These are phyloP conservation scores for Alectoria sarmentosa DNA, from an alignment of 495 filamentous ascomycete species.

Conservation along the genomic window DNA sequence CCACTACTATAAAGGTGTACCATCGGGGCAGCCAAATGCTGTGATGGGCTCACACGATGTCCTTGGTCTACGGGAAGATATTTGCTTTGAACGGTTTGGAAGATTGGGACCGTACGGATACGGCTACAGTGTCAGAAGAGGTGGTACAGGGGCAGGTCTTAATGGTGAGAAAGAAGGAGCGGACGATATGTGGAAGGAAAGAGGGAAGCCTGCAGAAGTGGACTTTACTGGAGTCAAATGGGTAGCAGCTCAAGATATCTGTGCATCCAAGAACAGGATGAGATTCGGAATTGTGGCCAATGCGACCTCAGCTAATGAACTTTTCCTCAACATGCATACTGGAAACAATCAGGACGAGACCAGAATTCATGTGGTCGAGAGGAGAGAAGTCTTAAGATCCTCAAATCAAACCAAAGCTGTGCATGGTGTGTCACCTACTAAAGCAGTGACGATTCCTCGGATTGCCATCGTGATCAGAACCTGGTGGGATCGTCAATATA, in stretches of 20 bases:
- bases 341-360: constrained; percentile 30
- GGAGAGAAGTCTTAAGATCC: constrained; percentile 13
- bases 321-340: constrained; percentile 23
- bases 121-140: constrained; percentile 68
- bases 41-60: constrained; percentile 76
- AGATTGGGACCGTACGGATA: constrained; percentile 83
- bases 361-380: constrained; percentile 14
- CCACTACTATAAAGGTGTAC: constrained; percentile 64
- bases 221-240: constrained; percentile 70
- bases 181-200: constrained; percentile 63
- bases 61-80: constrained; percentile 71
- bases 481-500: constrained; percentile 54
- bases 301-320: constrained; percentile 26
- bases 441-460: constrained; percentile 37
- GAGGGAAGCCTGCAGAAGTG: constrained; percentile 45
- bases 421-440: constrained; percentile 10
- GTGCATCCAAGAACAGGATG: constrained; percentile 58
- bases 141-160: constrained; percentile 75
- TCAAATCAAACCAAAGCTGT: constrained; percentile 20
- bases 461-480: constrained; percentile 58
- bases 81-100: constrained; percentile 93
- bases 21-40: constrained; percentile 73
- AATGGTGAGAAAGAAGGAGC: constrained; percentile 71
- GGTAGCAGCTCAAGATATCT: constrained; percentile 66
- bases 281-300: constrained; percentile 48